These are phyloP conservation scores for Colletotrichum orchidophilum DNA, from an alignment of 2,329 filamentous ascomycete species.

Conservation along the genomic window DNA sequence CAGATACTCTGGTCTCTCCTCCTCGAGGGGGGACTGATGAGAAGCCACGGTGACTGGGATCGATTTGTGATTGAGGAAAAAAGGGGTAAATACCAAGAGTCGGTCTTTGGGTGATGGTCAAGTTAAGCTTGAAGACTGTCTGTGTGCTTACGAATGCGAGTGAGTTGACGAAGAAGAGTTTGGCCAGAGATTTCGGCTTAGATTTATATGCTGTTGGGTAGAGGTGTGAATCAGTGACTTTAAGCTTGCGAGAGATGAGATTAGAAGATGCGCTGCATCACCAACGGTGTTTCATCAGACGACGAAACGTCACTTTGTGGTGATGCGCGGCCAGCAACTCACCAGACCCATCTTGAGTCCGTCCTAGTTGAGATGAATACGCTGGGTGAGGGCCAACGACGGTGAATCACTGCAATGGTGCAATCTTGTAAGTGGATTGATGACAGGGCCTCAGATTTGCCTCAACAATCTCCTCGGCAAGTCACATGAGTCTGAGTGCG, in stretches of 20 bases:
- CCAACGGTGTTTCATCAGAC: not conserved
- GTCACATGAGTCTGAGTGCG: not conserved
- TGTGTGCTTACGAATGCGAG: not conserved
- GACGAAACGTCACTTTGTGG: not conserved
- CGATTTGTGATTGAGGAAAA: not conserved
- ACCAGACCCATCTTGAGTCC: not conserved
- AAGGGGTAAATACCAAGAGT: too few species aligned
- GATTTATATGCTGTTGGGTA: not conserved
- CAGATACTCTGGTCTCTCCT: slow-evolving; percentile 39
- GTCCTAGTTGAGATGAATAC: not conserved
- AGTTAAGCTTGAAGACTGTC: not conserved
- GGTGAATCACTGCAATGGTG: not conserved
- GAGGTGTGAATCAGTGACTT: not conserved
- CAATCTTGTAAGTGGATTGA: not conserved
- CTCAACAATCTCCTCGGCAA: not conserved
- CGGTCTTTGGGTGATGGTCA: too few species aligned
- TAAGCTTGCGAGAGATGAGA: not conserved
- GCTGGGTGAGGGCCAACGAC: not conserved
- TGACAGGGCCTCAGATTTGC: fast-evolving
- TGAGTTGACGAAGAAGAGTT: not conserved
- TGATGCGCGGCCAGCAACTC: not conserved
- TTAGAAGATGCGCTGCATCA: too few species aligned
- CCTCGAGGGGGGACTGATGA: not conserved
- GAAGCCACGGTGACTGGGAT: slow-evolving; percentile 15
- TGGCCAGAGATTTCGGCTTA: not conserved